Percentiles rank a stretch among this genome's conserved stretches.
These are phyloP conservation scores for Aspergillus ibericus DNA, from an alignment of 2,329 filamentous ascomycete genomes.

Conservation along the genomic window DNA sequence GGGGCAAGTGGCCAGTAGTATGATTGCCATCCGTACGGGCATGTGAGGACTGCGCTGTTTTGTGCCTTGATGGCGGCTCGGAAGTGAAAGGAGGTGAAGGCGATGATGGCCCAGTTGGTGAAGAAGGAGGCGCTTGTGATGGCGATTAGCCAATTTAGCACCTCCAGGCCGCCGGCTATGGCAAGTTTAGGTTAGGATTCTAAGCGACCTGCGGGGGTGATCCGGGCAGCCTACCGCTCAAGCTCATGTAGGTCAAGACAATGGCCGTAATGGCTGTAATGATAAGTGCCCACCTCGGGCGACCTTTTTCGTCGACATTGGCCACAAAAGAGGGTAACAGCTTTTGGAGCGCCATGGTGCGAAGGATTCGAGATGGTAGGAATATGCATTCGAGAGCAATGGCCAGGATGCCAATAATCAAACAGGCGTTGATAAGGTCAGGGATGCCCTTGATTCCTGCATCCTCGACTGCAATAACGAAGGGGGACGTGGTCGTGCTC, in stretches of 20 bases:
- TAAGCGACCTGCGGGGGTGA: no score
- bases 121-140: slow-evolving; percentile 37
- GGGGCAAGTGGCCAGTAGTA: slow-evolving; percentile 31
- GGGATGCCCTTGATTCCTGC: slow-evolving; percentile 32
- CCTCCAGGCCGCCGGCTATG: slow-evolving; percentile 7
- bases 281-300: slow-evolving; percentile 29
- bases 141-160: slow-evolving; percentile 12
- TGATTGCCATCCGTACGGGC: slow-evolving; percentile 32
- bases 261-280: slow-evolving; percentile 28
- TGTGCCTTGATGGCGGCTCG: slow-evolving; percentile 24
- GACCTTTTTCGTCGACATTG: slow-evolving; percentile 29
- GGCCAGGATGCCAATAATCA: slow-evolving; percentile 33
- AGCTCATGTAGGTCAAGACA: slow-evolving; percentile 33
- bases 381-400: slow-evolving; percentile 36
- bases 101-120: slow-evolving; percentile 37
- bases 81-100: slow-evolving; percentile 34
- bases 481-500: slow-evolving; percentile 32
- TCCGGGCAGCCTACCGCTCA: slow-evolving; percentile 17
- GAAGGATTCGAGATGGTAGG: slow-evolving; percentile 33
- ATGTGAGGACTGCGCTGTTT: slow-evolving; percentile 24
- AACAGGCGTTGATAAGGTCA: slow-evolving; percentile 33
- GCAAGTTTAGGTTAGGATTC: no score
- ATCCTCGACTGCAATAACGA: slow-evolving; percentile 32
- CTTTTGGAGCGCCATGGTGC: slow-evolving; percentile 30
- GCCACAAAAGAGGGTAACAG: slow-evolving; percentile 31